phyloP scores from a whole-genome alignment of 2,329 filamentous ascomycete genomes.

The Talaromyces albobiverticillius region DNA sequence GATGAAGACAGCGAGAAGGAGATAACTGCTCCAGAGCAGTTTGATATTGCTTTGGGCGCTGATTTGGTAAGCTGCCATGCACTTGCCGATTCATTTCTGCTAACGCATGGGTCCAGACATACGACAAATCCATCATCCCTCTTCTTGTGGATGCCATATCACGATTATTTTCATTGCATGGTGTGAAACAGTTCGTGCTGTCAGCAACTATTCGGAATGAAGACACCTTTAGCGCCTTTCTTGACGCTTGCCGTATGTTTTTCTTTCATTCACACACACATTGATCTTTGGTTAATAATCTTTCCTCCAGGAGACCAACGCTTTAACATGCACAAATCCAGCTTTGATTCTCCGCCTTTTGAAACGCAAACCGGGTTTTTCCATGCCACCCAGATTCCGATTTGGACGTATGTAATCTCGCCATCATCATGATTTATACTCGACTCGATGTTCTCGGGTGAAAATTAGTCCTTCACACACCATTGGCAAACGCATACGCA shows the following conservation, averaged over 20 bases:
- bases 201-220: constrained; percentile 61
- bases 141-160: constrained; percentile 55
- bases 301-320: constrained; percentile 29
- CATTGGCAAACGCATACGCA: not conserved
- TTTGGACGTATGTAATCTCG: constrained; percentile 35
- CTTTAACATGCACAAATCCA: constrained; percentile 37
- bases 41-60: constrained; percentile 42
- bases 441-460: no score
- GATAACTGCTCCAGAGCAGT: constrained; percentile 15
- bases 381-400: constrained; percentile 40
- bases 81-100: not conserved
- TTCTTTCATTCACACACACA: not conserved
- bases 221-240: constrained; percentile 59
- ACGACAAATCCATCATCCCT: constrained; percentile 58
- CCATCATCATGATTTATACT: not conserved
- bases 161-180: constrained; percentile 55
- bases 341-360: constrained; percentile 42
- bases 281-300: not conserved
- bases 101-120: constrained; percentile 52
- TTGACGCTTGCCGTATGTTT: constrained; percentile 56
- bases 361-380: constrained; percentile 48
- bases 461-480: not conserved
- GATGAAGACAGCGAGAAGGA: not conserved
- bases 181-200: constrained; percentile 54
- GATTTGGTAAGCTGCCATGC: constrained; percentile 34